A percentile compares a stretch with the other conserved stretches of the same genome.
Conservation (phyloP, 106 monocot genomes). For the Platanthera guangdongensis region DNA sequence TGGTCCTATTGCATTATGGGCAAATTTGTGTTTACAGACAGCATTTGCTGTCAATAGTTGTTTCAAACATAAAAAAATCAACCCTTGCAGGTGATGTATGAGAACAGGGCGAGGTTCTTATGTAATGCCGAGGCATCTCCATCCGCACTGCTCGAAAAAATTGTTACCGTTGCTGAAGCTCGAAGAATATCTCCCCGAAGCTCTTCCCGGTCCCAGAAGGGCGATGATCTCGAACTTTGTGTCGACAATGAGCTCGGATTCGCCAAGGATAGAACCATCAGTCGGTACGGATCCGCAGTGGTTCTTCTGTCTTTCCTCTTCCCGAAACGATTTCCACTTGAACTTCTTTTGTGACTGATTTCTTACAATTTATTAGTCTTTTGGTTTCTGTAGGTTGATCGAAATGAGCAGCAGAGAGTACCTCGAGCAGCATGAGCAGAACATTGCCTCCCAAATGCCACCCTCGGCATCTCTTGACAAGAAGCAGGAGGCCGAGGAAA, state of each 20-base stretch:
- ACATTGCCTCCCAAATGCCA: no score
- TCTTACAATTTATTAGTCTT: background rate
- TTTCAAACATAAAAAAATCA: background rate
- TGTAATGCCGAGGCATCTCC: slow-evolving; percentile 79
- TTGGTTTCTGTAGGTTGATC: slow-evolving; percentile 44
- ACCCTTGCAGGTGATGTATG: slow-evolving; percentile 83
- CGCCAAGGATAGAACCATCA: slow-evolving; percentile 93
- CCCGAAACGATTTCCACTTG: no score
- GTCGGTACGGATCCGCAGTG: slow-evolving; percentile 43
- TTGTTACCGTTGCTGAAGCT: slow-evolving; percentile 76
- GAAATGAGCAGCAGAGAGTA: slow-evolving; percentile 97
- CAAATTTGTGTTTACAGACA: no score
- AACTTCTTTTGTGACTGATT: no score
- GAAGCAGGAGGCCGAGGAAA: background rate
- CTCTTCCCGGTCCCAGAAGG: slow-evolving; percentile 64
- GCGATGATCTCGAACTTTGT: slow-evolving; percentile 74
- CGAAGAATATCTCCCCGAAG: slow-evolving; percentile 63
- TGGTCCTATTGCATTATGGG: no score
- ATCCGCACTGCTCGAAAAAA: slow-evolving; percentile 57
- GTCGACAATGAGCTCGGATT: slow-evolving; percentile 98
- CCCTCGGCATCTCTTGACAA: background rate
- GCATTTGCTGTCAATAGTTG: no score
- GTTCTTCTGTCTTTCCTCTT: background rate
- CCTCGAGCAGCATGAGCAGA: slow-evolving; percentile 55
- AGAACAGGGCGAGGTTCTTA: slow-evolving; percentile 62